A percentile compares a stretch with the other conserved stretches of the same genome.
Conservation (phyloP, 495 filamentous ascomycete species). For the Hamigera avellanea region DNA sequence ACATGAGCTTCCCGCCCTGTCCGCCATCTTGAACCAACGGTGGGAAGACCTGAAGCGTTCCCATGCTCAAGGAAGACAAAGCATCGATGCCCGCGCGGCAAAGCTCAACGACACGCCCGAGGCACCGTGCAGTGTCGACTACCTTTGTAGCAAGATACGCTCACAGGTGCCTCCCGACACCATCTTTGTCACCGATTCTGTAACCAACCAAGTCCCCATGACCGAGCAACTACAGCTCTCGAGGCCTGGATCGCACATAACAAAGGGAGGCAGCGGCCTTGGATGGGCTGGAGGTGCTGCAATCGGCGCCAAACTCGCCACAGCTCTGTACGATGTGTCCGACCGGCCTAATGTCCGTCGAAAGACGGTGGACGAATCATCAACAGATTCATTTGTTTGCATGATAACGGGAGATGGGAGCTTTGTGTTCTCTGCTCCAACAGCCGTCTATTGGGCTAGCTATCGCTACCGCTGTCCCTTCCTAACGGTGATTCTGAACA, state of each 20-base stretch:
- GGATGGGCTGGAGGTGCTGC: constrained; percentile 21
- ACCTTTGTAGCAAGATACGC: constrained; percentile 8
- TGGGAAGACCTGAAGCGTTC: constrained; percentile 3
- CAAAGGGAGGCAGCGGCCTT: constrained; percentile 15
- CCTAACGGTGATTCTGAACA: constrained; percentile 20
- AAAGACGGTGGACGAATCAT: constrained; percentile 1
- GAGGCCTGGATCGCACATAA: constrained; percentile 13
- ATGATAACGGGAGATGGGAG: constrained; percentile 18
- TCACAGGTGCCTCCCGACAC: constrained; percentile 6
- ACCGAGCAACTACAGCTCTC: constrained; percentile 10
- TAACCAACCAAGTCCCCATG: constrained; percentile 16
- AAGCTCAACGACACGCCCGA: constrained; percentile 5
- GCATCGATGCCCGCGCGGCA: constrained; percentile 8
- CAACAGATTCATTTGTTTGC: constrained; percentile 10
- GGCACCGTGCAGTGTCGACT: constrained; percentile 8
- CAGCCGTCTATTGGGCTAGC: constrained; percentile 17
- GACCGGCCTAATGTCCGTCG: constrained; percentile 6
- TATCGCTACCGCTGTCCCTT: constrained; percentile 15
- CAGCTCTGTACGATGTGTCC: constrained; percentile 6
- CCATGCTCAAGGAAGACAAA: constrained; percentile 4
- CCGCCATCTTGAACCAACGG: neutral
- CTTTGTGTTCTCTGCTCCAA: constrained; percentile 17
- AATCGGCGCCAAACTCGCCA: constrained; percentile 16
- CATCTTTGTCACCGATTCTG: constrained; percentile 11
- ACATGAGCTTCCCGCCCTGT: neutral